Conservation (phyloP, 441 rosid species). For the Erysimum pusillum region DNA sequence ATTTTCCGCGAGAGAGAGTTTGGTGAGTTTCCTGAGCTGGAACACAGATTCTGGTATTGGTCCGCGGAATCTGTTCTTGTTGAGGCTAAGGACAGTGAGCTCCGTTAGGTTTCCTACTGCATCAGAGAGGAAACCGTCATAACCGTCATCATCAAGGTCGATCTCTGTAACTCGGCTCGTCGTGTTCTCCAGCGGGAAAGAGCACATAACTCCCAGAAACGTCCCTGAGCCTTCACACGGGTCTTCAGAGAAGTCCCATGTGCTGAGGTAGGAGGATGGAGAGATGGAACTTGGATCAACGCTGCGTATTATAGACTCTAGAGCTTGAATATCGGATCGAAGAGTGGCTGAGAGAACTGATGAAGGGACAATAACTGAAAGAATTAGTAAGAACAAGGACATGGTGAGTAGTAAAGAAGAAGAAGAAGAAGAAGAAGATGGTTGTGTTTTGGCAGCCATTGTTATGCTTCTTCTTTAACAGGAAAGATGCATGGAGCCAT, state of each 20-base stretch:
- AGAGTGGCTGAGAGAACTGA: constrained; percentile 46
- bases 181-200: constrained; percentile 52
- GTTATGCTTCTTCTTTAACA: constrained; percentile 40
- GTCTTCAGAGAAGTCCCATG: constrained; percentile 64
- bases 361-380: constrained; percentile 38
- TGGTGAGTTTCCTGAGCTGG: constrained; percentile 56
- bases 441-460: constrained; percentile 45
- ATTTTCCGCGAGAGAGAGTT: constrained; percentile 50
- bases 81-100: constrained; percentile 55
- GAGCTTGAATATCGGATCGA: constrained; percentile 53
- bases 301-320: constrained; percentile 48
- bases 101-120: constrained; percentile 60
- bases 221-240: constrained; percentile 60
- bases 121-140: constrained; percentile 65
- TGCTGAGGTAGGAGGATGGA: constrained; percentile 53
- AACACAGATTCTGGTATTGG: constrained; percentile 59
- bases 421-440: constrained; percentile 33
- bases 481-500: constrained; percentile 12
- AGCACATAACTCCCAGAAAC: constrained; percentile 64
- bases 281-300: constrained; percentile 61
- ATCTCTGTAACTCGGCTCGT: constrained; percentile 53
- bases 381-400: constrained; percentile 37
- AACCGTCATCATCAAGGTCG: constrained; percentile 59
- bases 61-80: constrained; percentile 61
- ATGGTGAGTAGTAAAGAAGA: constrained; percentile 24